phyloP scores from a whole-genome alignment of 2,329 filamentous ascomycete species.

The Clarireedia paspali region DNA sequence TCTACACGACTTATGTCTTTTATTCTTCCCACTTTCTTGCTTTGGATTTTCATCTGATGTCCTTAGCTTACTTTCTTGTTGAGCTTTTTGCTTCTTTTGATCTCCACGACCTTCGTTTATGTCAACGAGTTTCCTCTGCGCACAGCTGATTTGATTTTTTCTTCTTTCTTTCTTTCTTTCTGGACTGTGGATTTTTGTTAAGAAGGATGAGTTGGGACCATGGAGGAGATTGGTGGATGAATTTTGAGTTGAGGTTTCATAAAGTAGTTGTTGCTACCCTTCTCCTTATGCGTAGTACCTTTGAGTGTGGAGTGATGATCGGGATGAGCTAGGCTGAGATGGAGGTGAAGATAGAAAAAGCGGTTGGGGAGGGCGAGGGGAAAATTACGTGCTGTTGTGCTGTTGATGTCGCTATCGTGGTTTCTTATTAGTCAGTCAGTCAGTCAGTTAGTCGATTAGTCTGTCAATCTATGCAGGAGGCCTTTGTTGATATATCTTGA shows the following conservation, averaged over 20 bases:
- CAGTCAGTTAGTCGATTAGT: conserved; percentile 2
- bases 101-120: too few species aligned
- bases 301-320: background rate
- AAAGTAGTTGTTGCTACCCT: background rate
- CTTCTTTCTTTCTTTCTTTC: background rate
- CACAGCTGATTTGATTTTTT: background rate
- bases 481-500: conserved; percentile 2
- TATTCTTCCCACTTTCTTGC: too few species aligned
- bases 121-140: conserved; percentile 1
- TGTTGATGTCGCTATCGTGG: background rate
- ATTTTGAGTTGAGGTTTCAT: conserved; percentile 3
- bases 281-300: background rate
- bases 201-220: background rate
- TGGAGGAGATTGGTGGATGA: background rate
- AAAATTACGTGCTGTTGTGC: background rate
- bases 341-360: background rate
- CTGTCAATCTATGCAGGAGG: conserved; percentile 9
- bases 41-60: too few species aligned
- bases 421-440: background rate
- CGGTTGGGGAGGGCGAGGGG: background rate
- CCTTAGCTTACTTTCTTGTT: too few species aligned
- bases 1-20: too few species aligned
- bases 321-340: background rate
- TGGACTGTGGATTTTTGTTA: conserved; percentile 1
- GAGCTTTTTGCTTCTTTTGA: too few species aligned